A percentile compares a stretch with the other conserved stretches of the same genome.
Evolutionary conservation across 2,329 filamentous ascomycete species (phyloP).

Genomic region (Coniella lustricola): DNA sequence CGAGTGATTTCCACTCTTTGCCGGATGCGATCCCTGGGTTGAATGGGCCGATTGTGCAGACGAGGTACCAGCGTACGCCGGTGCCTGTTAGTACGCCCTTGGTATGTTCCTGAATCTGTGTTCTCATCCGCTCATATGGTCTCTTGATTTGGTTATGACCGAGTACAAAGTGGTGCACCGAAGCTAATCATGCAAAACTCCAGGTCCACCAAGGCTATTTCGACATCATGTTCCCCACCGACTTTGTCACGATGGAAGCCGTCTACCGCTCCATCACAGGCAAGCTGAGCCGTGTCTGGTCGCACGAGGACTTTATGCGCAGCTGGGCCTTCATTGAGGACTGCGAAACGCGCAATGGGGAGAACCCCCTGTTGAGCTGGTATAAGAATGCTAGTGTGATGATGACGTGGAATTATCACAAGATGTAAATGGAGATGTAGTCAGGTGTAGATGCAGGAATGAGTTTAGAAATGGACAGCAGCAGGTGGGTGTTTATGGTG

Average conservation of each 20-base stretch:
- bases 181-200: too few relatives aligned
- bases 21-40: constrained; percentile 77
- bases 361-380: constrained; percentile 88
- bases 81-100: constrained; percentile 86
- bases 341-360: constrained; percentile 80
- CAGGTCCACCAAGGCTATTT: constrained; percentile 98
- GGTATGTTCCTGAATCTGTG: constrained; percentile 52
- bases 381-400: constrained; percentile 94
- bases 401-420: constrained; percentile 48
- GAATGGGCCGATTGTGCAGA: constrained; percentile 95
- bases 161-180: background rate
- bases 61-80: constrained; percentile 76
- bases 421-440: background rate
- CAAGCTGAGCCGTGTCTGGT: constrained; percentile 76
- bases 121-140: background rate
- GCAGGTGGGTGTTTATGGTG: too few relatives aligned
- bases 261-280: constrained; percentile 91
- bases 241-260: constrained; percentile 84
- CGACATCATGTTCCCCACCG: constrained; percentile 95
- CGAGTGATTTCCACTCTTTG: constrained; percentile 83
- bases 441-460: background rate
- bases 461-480: too few relatives aligned
- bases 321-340: constrained; percentile 88
- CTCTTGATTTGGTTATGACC: background rate
- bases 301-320: constrained; percentile 85